Percentiles rank a stretch among this genome's conserved stretches.
These are phyloP conservation scores for Neurospora sp. DNA, from an alignment of 2,329 filamentous ascomycete genomes.

Conservation along the genomic window DNA sequence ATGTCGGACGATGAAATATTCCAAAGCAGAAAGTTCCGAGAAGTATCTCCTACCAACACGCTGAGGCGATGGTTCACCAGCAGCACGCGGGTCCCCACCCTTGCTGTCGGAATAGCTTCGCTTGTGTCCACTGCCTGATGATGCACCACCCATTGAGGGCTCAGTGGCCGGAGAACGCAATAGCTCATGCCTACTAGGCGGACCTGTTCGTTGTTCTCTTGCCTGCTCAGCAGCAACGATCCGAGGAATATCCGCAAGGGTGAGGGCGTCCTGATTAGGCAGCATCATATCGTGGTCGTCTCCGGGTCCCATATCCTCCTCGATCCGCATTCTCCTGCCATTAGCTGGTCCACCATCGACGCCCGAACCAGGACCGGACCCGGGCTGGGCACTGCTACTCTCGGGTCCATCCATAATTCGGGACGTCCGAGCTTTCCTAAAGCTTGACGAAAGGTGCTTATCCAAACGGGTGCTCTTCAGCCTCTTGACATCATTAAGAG, in stretches of 20 bases:
- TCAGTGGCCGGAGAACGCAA: constrained; percentile 48
- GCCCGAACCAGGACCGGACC: constrained; percentile 56
- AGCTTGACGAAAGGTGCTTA: constrained; percentile 86
- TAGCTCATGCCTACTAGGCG: constrained; percentile 60
- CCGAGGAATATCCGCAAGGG: constrained; percentile 88
- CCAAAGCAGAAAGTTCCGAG: constrained; percentile 85
- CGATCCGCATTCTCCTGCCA: constrained; percentile 41
- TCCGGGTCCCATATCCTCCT: constrained; percentile 49
- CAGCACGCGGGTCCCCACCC: constrained; percentile 39
- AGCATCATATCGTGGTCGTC: constrained; percentile 60
- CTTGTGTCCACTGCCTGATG: constrained; percentile 53
- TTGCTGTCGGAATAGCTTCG: constrained; percentile 34
- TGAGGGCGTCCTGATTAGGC: constrained; percentile 82
- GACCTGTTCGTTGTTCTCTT: constrained; percentile 76
- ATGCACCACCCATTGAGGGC: constrained; percentile 47
- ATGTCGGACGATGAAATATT: constrained; percentile 96
- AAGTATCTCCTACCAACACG: constrained; percentile 72
- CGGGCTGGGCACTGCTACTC: constrained; percentile 56
- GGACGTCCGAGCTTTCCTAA: constrained; percentile 81
- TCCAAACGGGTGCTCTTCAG: constrained; percentile 89
- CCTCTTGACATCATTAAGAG: constrained; percentile 87
- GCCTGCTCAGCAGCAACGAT: constrained; percentile 88
- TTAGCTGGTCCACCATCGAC: constrained; percentile 39
- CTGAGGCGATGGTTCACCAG: constrained; percentile 42
- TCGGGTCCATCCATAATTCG: constrained; percentile 85